phyloP scores from a whole-genome alignment of 2,329 filamentous ascomycete genomes.

The Colletotrichum sp. region DNA sequence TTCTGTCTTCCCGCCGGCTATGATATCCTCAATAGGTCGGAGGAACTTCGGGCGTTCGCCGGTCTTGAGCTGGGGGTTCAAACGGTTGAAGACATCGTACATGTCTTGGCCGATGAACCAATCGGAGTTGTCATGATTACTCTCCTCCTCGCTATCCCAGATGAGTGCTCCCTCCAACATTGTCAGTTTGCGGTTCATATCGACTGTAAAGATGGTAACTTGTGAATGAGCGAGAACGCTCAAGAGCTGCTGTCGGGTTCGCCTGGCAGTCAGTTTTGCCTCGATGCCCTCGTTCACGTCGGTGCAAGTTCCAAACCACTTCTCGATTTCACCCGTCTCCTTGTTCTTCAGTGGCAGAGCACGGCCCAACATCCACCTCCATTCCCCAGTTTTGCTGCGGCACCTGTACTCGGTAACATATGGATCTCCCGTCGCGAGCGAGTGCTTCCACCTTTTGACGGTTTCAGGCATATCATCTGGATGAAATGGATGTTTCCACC shows the following conservation, averaged over 20 bases:
- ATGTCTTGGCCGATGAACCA: conserved; percentile 66
- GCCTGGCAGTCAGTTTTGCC: conserved; percentile 68
- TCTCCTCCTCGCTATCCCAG: conserved; percentile 45
- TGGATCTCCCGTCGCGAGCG: conserved; percentile 68
- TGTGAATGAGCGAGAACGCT: conserved; percentile 77
- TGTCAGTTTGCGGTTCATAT: conserved; percentile 64
- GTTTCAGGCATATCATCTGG: conserved; percentile 70
- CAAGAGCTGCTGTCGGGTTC: conserved; percentile 72
- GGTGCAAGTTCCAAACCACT: conserved; percentile 84
- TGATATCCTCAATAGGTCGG: conserved; percentile 65
- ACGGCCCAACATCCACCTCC: conserved; percentile 79
- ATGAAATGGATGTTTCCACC: conserved; percentile 71
- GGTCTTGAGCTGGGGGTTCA: conserved; percentile 47
- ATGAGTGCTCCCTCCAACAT: conserved; percentile 73
- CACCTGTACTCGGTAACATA: conserved; percentile 77
- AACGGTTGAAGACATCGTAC: conserved; percentile 65
- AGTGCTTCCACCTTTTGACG: conserved; percentile 62
- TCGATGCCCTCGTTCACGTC: conserved; percentile 79
- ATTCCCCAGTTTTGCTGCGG: conserved; percentile 68
- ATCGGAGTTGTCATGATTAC: conserved; percentile 41
- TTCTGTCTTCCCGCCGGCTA: conserved; percentile 64
- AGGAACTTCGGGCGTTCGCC: conserved; percentile 55
- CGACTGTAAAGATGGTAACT: conserved; percentile 77
- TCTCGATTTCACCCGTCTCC: conserved; percentile 71
- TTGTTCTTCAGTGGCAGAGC: conserved; percentile 71